Conservation (phyloP, 2,329 filamentous ascomycete genomes). For the Aspergillus awamori region DNA sequence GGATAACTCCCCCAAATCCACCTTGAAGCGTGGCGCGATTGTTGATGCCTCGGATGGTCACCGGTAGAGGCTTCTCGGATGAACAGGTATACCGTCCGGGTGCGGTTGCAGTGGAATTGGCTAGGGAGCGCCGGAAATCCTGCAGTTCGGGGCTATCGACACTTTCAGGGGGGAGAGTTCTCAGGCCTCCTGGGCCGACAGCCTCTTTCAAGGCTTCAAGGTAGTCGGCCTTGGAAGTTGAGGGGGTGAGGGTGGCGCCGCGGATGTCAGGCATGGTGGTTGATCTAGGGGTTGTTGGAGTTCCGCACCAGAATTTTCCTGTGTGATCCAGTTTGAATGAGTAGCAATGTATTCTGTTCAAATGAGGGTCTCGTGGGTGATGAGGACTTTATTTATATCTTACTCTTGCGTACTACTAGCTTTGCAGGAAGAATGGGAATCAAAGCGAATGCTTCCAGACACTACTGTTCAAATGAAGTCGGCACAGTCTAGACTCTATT, state of each 20-base stretch:
- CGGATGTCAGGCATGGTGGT: not conserved
- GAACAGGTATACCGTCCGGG: constrained; percentile 5
- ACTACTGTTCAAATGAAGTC: not conserved
- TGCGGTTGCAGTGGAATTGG: not conserved
- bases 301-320: not conserved
- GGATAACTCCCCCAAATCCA: not conserved
- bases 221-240: not conserved
- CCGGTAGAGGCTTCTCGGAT: constrained; percentile 2
- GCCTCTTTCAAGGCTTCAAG: not conserved
- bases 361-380: not conserved
- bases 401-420: not conserved
- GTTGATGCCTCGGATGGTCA: not conserved
- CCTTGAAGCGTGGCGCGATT: constrained; percentile 8
- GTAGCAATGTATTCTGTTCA: not conserved
- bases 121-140: not conserved
- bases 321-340: not conserved
- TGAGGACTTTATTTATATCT: not conserved
- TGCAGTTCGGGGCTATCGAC: not conserved
- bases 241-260: not conserved
- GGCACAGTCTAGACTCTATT: not conserved
- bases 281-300: not conserved
- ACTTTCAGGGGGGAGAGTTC: not conserved
- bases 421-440: not conserved
- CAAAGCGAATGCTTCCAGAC: not conserved
- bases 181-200: not conserved